Evolutionary conservation across 768 basidiomycete genomes (phyloP).

Genomic region (Pulveroboletus frians): DNA sequence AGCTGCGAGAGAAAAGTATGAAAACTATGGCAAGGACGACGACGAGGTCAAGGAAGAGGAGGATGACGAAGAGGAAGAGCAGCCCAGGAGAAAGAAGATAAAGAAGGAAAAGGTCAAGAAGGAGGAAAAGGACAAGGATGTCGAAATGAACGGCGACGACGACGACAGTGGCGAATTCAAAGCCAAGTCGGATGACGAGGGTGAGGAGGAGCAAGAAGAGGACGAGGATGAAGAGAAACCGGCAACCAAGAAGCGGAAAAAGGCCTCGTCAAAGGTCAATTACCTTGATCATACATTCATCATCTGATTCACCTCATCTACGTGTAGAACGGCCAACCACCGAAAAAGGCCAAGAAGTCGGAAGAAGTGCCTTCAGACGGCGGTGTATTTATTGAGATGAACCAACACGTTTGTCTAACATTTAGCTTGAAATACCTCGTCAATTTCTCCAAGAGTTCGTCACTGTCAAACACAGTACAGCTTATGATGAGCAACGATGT

Average conservation of each 20-base stretch:
- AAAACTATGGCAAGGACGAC: conserved; percentile 40
- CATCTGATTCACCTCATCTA: background rate
- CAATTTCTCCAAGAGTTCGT: conserved; percentile 90
- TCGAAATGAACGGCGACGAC: conserved; percentile 49
- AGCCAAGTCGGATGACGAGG: conserved; percentile 41
- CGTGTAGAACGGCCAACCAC: conserved; percentile 33
- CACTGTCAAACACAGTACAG: conserved; percentile 65
- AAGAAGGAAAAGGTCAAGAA: conserved; percentile 39
- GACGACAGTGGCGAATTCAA: conserved; percentile 40
- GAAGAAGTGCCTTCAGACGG: conserved; percentile 51
- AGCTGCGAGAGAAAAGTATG: conserved; percentile 38
- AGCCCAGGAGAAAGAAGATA: conserved; percentile 23
- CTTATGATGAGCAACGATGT: conserved; percentile 92
- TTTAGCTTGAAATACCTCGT: conserved; percentile 97
- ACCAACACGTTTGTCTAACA: conserved; percentile 84
- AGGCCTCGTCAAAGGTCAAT: conserved; percentile 45
- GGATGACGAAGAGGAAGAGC: conserved; percentile 38
- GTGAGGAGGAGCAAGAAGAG: conserved; percentile 45
- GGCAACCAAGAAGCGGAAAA: conserved; percentile 67
- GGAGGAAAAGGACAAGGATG: conserved; percentile 38
- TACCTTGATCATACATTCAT: background rate
- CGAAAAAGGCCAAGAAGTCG: conserved; percentile 56
- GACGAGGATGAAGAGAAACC: conserved; percentile 47
- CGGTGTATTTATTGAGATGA: conserved; percentile 78
- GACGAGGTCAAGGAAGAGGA: conserved; percentile 38